Base-by-base conservation (phyloP, 2,329 filamentous ascomycete species). In the Fusarium concolor region DNA sequence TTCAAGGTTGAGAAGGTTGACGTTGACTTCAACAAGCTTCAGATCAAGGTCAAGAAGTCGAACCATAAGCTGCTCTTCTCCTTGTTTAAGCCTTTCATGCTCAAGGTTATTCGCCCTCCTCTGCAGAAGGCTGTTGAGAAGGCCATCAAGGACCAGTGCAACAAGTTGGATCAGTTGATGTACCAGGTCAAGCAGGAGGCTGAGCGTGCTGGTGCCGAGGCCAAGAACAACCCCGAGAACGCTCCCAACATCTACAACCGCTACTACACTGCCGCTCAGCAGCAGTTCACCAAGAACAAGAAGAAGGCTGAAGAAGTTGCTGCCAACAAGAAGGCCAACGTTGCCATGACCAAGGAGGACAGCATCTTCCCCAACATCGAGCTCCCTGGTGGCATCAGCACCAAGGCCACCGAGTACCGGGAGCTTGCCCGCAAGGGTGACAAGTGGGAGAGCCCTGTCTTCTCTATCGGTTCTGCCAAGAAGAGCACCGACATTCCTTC, bases 1-100 rank as follows among this genome's bases (percentile, higher is more conserved):
- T 95, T 98, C 87, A 97, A 97, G 87, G 87, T 98, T 63, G 93
- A 97, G 76, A 94, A 92, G 79, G 91, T 97, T 5, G 85, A 92
- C 39, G 92, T 97, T 20, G 89, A 93, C 73, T 88, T 97, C 71
- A 92, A 92, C 81, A 79, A 94, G 75, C 85, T 97, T 59, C 87
- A 91, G 72, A 90, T 99, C 82, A 97, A 97, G 83, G 80, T 99
- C 70, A 94, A 94, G 86, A 89, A 97, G 84, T 97, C 94, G 52
- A 96, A 91, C 79, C 94, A 98, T 87, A 99, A 97, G 87, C 76
- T 96, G 14, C 85, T 98, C 22, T 97, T 98, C 79, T 84, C 83
- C 55, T 77, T 97, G 37, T 91, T 95, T 85, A 97, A 97, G 86
- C 93, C 94, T 6, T 77, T 98, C 26, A 85, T 97, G 70, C 86